Conservation (phyloP, 2,329 filamentous ascomycete species). For the Nemania diffusa region DNA sequence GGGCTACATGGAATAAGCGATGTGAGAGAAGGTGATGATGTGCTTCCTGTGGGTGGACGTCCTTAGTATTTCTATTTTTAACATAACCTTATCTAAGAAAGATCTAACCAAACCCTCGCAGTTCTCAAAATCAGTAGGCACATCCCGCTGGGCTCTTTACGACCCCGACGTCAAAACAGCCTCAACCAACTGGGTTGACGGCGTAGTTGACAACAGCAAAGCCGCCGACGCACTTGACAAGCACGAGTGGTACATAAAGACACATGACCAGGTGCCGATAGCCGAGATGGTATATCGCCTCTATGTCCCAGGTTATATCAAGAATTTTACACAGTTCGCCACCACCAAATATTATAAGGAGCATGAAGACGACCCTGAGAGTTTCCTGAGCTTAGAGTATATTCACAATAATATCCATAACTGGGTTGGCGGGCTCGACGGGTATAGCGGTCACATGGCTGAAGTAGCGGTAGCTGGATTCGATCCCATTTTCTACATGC, state of each 20-base stretch:
- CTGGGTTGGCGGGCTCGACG: neutral
- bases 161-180: neutral
- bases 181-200: neutral
- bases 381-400: neutral
- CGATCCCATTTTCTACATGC: slow-evolving; percentile 1
- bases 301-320: neutral
- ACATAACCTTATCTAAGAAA: neutral
- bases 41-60: neutral
- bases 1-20: neutral
- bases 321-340: neutral
- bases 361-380: neutral
- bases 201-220: neutral
- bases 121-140: neutral
- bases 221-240: neutral
- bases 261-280: neutral
- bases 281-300: neutral
- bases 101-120: neutral
- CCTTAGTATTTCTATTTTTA: neutral
- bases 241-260: neutral
- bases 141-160: neutral
- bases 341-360: neutral
- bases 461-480: neutral
- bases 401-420: slow-evolving; percentile 1
- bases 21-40: too few relatives aligned
- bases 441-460: neutral